Evolutionary conservation across 2,329 filamentous ascomycete genomes (phyloP).

Genomic region (Drechslerella coelobrocha): DNA sequence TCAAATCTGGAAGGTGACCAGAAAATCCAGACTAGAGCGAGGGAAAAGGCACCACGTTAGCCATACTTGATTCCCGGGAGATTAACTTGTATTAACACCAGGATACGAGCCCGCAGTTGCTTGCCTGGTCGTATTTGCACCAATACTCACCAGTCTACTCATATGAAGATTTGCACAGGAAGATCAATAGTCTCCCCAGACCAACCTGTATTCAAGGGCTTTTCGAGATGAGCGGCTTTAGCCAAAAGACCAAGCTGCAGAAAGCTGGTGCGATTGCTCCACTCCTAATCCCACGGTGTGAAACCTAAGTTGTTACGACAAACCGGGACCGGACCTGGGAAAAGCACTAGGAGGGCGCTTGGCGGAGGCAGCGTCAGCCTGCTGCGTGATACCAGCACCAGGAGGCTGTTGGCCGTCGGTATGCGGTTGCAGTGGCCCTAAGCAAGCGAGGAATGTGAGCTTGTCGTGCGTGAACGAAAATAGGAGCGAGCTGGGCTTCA

Average conservation of each 20-base stretch:
- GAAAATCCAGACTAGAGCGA: constrained; percentile 44
- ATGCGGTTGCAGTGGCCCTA: constrained; percentile 12
- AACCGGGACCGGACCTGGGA: constrained; percentile 29
- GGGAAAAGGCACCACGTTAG: constrained; percentile 23
- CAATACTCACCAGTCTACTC: constrained; percentile 48
- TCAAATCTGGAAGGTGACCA: constrained; percentile 51
- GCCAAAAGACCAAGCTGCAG: constrained; percentile 22
- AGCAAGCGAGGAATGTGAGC: constrained; percentile 12
- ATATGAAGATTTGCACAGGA: constrained; percentile 50
- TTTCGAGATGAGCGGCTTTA: constrained; percentile 26
- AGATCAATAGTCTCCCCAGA: constrained; percentile 44
- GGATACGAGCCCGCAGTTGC: background rate
- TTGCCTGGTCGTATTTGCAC: background rate
- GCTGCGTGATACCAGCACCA: constrained; percentile 29
- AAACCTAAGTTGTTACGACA: constrained; percentile 47
- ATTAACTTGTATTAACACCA: background rate
- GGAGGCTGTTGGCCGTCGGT: constrained; percentile 15
- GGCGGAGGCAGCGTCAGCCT: constrained; percentile 34
- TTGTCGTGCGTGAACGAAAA: constrained; percentile 22
- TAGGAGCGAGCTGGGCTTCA: constrained; percentile 11
- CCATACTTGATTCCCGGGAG: constrained; percentile 12
- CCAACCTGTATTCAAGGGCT: constrained; percentile 7
- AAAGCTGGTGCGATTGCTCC: constrained; percentile 39
- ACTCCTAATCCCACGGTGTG: constrained; percentile 29
- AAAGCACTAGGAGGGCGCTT: constrained; percentile 33